Conservation (phyloP, 441 rosid species). For the Mallotus repandus region DNA sequence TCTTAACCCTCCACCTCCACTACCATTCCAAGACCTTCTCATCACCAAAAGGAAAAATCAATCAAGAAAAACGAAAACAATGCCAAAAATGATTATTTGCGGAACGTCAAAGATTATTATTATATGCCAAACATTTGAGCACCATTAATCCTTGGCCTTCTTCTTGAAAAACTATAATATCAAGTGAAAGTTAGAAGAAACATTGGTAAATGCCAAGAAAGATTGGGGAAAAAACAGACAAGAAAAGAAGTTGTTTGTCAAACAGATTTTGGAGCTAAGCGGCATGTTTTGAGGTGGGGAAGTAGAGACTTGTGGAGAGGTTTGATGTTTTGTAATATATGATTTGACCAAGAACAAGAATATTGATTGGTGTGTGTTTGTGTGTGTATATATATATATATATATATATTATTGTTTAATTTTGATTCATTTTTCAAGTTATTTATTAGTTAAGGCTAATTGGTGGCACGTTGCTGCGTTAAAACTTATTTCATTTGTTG, state of each 20-base stretch:
- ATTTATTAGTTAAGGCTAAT: slow-evolving; percentile 16
- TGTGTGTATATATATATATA: neutral
- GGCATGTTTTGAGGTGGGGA: slow-evolving; percentile 10
- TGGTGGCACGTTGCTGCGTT: slow-evolving; percentile 12
- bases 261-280: neutral
- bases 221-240: neutral
- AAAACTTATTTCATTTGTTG: neutral
- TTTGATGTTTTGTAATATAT: neutral
- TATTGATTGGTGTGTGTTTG: too few relatives aligned
- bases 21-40: neutral
- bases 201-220: neutral
- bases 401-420: neutral
- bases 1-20: slow-evolving; percentile 17
- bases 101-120: neutral
- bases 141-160: slow-evolving; percentile 7
- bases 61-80: neutral
- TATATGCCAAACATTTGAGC: slow-evolving; percentile 9
- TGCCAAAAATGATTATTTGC: too few relatives aligned
- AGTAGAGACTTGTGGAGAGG: neutral
- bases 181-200: neutral
- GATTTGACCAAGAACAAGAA: neutral
- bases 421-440: neutral
- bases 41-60: slow-evolving; percentile 10
- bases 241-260: neutral
- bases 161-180: neutral